Base-by-base conservation (phyloP, 331 rosid species). In the Arachis monticola region DNA sequence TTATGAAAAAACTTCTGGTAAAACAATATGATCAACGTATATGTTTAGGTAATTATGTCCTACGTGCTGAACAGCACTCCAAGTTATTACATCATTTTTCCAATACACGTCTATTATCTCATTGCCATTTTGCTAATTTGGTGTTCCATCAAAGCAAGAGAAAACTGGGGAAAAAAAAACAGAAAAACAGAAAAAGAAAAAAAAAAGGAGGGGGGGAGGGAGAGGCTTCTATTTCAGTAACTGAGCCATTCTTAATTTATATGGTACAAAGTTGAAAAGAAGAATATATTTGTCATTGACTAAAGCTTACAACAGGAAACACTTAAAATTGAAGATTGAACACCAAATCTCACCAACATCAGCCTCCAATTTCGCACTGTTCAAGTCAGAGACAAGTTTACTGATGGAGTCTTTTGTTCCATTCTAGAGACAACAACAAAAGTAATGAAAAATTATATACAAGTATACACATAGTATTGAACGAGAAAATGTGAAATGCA, bases 371-470 rank as follows among this genome's bases (percentile, higher is more conserved):
- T 86, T 90, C 12, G 85, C 86, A 63, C 70, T 78, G 85, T 95
- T 95, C 91, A 95, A 86, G 86, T 95, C 99, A 17, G 97, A 47
- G 60, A 95, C 80, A 70, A 95, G 99, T 93, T 95, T 95, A 70
- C 85, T 80, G 88, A 92, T 88, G 38, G 96, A 88, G 70, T 95
- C 98, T 79, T 90, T 95, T 62, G 97, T 92, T 62, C 99, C 98
- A 57, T 92, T 95, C 99, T 95, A 79, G 45, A 84, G 35, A 44
- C 57, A 50, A 32, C 30, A 12, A 64, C 59, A 52, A 59, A 57
- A 38, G 8, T 13, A 72, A 69, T 3, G 8, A 32, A 13, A 10
- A 72, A 63, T 55, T 53, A 71, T 30, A 55, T 30, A 55, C 22
- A 75, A 44, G 11, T 38, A 44, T 11, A 53, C 0, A 8, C 10